Percentiles rank a stretch among this genome's conserved stretches.
Conservation (phyloP, 1,284 basidiomycete genomes). For the Bondarzewia mesenterica region DNA sequence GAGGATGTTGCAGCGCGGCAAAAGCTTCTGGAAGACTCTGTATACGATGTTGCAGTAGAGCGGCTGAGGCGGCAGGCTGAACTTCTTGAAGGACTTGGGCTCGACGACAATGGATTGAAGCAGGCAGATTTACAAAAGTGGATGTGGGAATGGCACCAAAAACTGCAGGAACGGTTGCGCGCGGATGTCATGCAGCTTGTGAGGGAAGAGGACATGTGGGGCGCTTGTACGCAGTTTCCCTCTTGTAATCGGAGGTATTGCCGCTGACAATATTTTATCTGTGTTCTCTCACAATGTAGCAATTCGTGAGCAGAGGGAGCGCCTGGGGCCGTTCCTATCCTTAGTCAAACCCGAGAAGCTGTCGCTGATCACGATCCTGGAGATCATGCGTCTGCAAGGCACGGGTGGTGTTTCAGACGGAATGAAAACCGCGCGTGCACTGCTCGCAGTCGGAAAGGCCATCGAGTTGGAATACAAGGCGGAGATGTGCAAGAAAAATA, state of each 20-base stretch:
- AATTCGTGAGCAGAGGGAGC: background rate
- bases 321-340: conserved; percentile 58
- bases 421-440: conserved; percentile 85
- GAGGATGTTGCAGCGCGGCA: conserved; percentile 71
- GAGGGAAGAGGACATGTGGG: conserved; percentile 26
- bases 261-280: too few species aligned
- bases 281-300: too few species aligned
- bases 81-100: conserved; percentile 48
- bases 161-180: conserved; percentile 47
- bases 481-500: conserved; percentile 66
- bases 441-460: conserved; percentile 78
- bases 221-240: conserved; percentile 5
- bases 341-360: conserved; percentile 76
- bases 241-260: background rate
- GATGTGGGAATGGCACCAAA: conserved; percentile 88
- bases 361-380: conserved; percentile 85
- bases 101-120: conserved; percentile 42
- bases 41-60: conserved; percentile 75
- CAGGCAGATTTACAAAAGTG: conserved; percentile 58
- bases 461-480: conserved; percentile 88
- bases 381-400: conserved; percentile 81
- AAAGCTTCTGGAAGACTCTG: conserved; percentile 76
- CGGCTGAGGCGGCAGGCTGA: conserved; percentile 64
- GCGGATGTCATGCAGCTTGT: conserved; percentile 48
- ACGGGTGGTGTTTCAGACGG: conserved; percentile 75